phyloP scores from a whole-genome alignment of 2,329 filamentous ascomycete species.

The Colletotrichum falcatum region DNA sequence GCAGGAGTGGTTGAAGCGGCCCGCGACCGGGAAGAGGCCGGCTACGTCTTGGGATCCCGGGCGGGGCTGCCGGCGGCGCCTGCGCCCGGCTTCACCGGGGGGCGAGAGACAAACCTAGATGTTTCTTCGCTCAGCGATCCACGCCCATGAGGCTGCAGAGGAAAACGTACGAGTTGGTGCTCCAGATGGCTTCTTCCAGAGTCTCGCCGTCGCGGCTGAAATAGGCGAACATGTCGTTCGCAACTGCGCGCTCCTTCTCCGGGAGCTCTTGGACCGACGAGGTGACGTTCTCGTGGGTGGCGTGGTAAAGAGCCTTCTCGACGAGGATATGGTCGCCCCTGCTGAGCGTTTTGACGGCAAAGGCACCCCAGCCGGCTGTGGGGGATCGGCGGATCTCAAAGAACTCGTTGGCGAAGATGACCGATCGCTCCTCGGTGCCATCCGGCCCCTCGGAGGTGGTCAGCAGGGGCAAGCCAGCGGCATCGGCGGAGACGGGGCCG shows the following conservation, averaged over 20 bases:
- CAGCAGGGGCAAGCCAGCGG: background rate
- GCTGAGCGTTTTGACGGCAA: constrained; percentile 56
- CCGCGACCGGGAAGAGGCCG: constrained; percentile 62
- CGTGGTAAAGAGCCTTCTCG: constrained; percentile 58
- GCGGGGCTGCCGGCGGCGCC: background rate
- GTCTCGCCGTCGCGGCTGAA: constrained; percentile 45
- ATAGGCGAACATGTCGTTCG: constrained; percentile 54
- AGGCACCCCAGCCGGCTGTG: constrained; percentile 60
- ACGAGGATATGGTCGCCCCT: constrained; percentile 56
- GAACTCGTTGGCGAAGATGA: constrained; percentile 53
- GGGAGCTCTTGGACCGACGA: constrained; percentile 44
- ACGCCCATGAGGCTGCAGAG: background rate
- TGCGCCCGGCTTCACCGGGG: background rate
- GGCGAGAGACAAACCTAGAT: constrained; percentile 47
- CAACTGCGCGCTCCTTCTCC: constrained; percentile 48
- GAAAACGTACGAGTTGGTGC: constrained; percentile 59
- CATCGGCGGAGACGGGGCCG: background rate
- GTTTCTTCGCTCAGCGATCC: background rate
- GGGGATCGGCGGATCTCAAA: constrained; percentile 56
- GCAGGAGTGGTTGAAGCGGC: constrained; percentile 72
- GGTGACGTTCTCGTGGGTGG: constrained; percentile 35
- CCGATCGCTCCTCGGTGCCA: background rate
- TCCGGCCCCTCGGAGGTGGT: background rate
- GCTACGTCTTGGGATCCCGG: constrained; percentile 41
- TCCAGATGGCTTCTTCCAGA: constrained; percentile 53